These are phyloP conservation scores for Moesziomyces antarcticus DNA, from an alignment of 1,284 basidiomycete genomes.

Conservation along the genomic window DNA sequence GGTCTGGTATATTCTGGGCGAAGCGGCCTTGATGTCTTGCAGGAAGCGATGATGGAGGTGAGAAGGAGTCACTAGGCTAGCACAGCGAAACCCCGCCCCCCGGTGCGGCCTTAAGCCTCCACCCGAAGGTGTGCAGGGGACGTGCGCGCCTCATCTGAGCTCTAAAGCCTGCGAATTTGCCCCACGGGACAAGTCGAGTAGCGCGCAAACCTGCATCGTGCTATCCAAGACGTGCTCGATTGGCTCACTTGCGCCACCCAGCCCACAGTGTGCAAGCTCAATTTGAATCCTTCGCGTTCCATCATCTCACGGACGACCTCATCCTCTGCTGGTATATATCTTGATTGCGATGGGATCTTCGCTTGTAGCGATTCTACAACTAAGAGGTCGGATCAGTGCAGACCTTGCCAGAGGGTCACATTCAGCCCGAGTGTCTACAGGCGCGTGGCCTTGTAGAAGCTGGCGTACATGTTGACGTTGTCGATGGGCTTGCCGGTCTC, in stretches of 20 bases:
- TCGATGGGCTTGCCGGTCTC: constrained; percentile 71
- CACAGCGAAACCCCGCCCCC: too few species aligned
- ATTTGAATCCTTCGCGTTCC: background rate
- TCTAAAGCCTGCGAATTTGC: background rate
- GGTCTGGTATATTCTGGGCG: too few species aligned
- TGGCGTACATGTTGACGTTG: constrained; percentile 75
- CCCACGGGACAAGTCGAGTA: constrained; percentile 15
- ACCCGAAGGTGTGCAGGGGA: too few species aligned
- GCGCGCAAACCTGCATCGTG: constrained; percentile 3
- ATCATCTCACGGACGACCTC: background rate
- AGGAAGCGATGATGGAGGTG: too few species aligned
- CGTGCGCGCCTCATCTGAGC: background rate
- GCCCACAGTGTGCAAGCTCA: background rate
- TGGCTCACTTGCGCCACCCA: constrained; percentile 24
- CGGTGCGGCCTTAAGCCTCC: too few species aligned
- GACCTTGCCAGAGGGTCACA: background rate
- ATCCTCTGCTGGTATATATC: background rate
- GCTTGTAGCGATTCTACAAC: background rate
- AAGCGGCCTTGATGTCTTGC: too few species aligned
- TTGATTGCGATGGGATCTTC: too few species aligned
- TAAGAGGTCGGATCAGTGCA: background rate
- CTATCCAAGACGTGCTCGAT: constrained; percentile 27
- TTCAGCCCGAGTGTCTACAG: constrained; percentile 18
- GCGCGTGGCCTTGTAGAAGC: constrained; percentile 68
- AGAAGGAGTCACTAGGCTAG: background rate